These are phyloP conservation scores for Prunus dulcis DNA, from an alignment of 306 rosid genomes.

Conservation along the genomic window DNA sequence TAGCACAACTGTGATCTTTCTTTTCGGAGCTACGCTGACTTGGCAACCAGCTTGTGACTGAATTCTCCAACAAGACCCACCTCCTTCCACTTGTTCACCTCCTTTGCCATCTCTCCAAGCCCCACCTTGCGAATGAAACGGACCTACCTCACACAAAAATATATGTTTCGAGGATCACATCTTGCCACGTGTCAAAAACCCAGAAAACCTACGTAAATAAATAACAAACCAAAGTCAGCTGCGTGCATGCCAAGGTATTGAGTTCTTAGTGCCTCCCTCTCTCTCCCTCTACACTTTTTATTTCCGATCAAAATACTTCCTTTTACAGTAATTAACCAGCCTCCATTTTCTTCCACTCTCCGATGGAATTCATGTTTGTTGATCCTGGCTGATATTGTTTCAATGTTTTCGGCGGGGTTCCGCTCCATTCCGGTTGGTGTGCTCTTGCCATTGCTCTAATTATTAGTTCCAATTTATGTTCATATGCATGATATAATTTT, in stretches of 20 bases:
- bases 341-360: neutral
- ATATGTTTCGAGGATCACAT: neutral
- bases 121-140: conserved; percentile 32
- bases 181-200: conserved; percentile 25
- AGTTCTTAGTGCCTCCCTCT: neutral
- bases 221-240: neutral
- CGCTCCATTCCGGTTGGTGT: neutral
- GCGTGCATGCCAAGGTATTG: neutral
- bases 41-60: conserved; percentile 3
- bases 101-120: neutral
- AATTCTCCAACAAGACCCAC: neutral
- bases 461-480: neutral
- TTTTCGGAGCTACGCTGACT: conserved; percentile 1
- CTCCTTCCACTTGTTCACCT: conserved; percentile 6
- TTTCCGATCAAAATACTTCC: neutral
- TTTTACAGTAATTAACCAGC: neutral
- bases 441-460: neutral
- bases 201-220: conserved; percentile 13
- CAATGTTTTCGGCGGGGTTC: neutral
- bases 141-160: conserved; percentile 15
- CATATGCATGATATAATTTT: neutral
- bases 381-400: neutral
- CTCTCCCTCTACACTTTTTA: neutral
- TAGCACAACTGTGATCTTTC: conserved; percentile 1
- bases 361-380: neutral